These are phyloP conservation scores for Allomyces macrogynus DNA, from an alignment of 192 early-diverging fungal species.

Conservation along the genomic window DNA sequence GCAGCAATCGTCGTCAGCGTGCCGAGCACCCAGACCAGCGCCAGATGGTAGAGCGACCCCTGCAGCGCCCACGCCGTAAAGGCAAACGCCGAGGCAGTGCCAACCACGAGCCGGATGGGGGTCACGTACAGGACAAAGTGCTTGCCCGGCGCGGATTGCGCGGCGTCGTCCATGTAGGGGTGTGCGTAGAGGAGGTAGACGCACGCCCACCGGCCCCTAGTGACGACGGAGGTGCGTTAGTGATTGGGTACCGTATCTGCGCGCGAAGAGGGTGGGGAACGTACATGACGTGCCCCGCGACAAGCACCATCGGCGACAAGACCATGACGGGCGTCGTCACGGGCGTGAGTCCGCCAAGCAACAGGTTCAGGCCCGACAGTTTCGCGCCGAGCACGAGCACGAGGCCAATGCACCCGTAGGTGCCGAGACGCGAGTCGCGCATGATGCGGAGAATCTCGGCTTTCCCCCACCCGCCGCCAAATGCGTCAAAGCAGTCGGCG, in stretches of 20 bases:
- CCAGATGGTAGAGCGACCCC: not conserved
- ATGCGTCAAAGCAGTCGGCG: not conserved
- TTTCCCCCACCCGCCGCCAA: not conserved
- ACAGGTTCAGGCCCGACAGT: not conserved
- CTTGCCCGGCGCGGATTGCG: slow-evolving; percentile 9
- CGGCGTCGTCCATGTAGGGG: slow-evolving; percentile 12
- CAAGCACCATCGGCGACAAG: not conserved
- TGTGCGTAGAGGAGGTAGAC: slow-evolving; percentile 11
- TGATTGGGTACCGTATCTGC: no score
- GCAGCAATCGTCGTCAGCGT: slow-evolving; percentile 3
- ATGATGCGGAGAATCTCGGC: not conserved
- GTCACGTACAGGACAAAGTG: slow-evolving; percentile 12
- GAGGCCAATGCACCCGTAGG: not conserved
- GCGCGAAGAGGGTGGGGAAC: no score
- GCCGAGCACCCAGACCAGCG: slow-evolving; percentile 1
- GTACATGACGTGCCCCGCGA: not conserved
- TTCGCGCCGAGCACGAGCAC: not conserved
- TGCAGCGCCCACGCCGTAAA: slow-evolving; percentile 2
- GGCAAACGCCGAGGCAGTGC: slow-evolving; percentile 2
- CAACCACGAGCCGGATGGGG: slow-evolving; percentile 3
- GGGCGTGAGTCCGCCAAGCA: not conserved
- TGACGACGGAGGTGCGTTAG: no score
- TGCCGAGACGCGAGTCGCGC: not conserved
- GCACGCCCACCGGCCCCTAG: slow-evolving; percentile 11
- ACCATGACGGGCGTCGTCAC: not conserved